Evolutionary conservation across 2,329 filamentous ascomycete species (phyloP).

Genomic region (Nemania abortiva): DNA sequence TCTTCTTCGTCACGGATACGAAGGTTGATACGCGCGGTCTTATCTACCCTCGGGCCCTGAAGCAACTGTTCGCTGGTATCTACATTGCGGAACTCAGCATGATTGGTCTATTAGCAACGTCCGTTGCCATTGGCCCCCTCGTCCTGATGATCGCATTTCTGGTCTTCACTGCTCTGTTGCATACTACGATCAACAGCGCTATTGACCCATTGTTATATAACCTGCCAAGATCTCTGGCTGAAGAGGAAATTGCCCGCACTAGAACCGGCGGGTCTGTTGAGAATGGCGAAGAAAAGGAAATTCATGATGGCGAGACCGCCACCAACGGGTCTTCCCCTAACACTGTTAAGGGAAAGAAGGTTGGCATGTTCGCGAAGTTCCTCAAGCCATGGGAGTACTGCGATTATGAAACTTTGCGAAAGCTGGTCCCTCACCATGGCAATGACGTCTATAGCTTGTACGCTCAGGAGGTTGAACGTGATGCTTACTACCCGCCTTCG

Average conservation of each 20-base stretch:
- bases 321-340: constrained; percentile 42
- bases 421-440: constrained; percentile 72
- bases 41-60: constrained; percentile 86
- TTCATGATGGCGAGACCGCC: constrained; percentile 38
- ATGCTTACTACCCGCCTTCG: constrained; percentile 81
- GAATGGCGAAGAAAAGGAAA: constrained; percentile 34
- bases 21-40: constrained; percentile 88
- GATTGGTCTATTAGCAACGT: constrained; percentile 84
- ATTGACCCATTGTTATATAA: constrained; percentile 81
- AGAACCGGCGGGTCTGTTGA: constrained; percentile 37
- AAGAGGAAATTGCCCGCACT: constrained; percentile 56
- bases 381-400: constrained; percentile 82
- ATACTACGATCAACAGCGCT: constrained; percentile 78
- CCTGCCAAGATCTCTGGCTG: constrained; percentile 77
- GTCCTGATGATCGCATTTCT: constrained; percentile 82
- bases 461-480: constrained; percentile 68
- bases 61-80: constrained; percentile 85
- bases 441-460: constrained; percentile 67
- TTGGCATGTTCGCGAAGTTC: constrained; percentile 74
- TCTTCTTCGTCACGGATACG: constrained; percentile 87
- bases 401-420: constrained; percentile 77
- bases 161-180: constrained; percentile 80
- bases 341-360: constrained; percentile 57
- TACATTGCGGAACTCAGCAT: constrained; percentile 87
- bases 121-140: constrained; percentile 74